phyloP scores from a whole-genome alignment of 345 rosid genomes.

The Melaleuca alternifolia region DNA sequence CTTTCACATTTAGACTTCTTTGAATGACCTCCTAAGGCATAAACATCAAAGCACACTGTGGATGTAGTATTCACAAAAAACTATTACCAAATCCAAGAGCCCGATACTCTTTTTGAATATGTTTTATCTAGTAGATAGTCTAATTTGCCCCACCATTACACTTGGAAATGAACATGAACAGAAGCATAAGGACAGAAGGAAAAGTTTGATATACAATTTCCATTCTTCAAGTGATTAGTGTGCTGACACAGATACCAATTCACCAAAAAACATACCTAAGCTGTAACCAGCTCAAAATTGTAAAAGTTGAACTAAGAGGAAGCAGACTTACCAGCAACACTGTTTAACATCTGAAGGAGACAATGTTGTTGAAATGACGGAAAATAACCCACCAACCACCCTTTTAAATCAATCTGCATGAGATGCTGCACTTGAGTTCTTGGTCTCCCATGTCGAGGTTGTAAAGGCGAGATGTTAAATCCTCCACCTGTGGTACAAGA shows the following conservation, averaged over 20 bases:
- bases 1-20: not conserved
- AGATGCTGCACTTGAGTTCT: slow-evolving; percentile 94
- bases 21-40: not conserved
- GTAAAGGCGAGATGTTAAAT: slow-evolving; percentile 81
- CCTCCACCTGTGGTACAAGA: slow-evolving; percentile 77
- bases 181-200: not conserved
- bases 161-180: not conserved
- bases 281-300: not conserved
- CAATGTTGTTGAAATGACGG: slow-evolving; percentile 95
- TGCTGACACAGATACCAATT: not conserved
- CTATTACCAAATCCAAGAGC: not conserved
- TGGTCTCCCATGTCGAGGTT: slow-evolving; percentile 75
- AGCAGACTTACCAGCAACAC: slow-evolving; percentile 65
- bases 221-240: not conserved
- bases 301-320: not conserved
- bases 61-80: not conserved
- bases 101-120: not conserved
- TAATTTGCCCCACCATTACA: not conserved
- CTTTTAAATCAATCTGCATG: slow-evolving; percentile 96
- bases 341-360: slow-evolving; percentile 96
- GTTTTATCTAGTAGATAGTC: not conserved
- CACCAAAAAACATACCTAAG: not conserved
- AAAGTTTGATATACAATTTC: not conserved
- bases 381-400: slow-evolving; percentile 89
- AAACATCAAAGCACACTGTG: not conserved